Percentiles rank a stretch among this genome's conserved stretches.
Evolutionary conservation across 2,329 filamentous ascomycete genomes (phyloP).

Genomic region (Pseudogymnoascus sp.): DNA sequence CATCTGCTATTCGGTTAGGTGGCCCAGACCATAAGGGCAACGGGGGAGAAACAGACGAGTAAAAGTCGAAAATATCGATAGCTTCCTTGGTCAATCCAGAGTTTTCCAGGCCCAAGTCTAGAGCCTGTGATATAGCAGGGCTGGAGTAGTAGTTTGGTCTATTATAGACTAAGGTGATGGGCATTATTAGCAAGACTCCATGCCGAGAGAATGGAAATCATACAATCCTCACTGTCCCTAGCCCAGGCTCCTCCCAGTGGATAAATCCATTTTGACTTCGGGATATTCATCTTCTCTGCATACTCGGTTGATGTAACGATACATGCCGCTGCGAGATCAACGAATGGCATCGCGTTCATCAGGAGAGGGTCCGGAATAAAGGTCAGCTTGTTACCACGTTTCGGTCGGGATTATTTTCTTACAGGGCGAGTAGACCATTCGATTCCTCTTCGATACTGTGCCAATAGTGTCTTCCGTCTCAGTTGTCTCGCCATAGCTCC

Average conservation of each 20-base stretch:
- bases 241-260: constrained; percentile 56
- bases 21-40: neutral
- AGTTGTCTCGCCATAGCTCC: constrained; percentile 42
- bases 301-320: constrained; percentile 50
- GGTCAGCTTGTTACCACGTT: constrained; percentile 13
- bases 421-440: constrained; percentile 64
- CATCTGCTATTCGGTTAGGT: constrained; percentile 36
- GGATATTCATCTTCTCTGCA: constrained; percentile 46
- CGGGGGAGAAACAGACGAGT: constrained; percentile 38
- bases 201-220: constrained; percentile 15
- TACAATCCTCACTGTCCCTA: constrained; percentile 46
- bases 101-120: constrained; percentile 43
- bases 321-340: constrained; percentile 55
- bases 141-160: constrained; percentile 50
- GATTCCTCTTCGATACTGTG: constrained; percentile 46
- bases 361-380: constrained; percentile 48
- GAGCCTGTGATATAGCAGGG: constrained; percentile 47
- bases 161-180: constrained; percentile 46
- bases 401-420: constrained; percentile 19
- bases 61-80: constrained; percentile 56
- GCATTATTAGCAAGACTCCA: neutral
- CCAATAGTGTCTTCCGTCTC: constrained; percentile 43
- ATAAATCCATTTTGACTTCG: constrained; percentile 53
- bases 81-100: constrained; percentile 41
- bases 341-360: constrained; percentile 65